phyloP scores from a whole-genome alignment of 2,329 filamentous ascomycete species.

The Dactylellina cionopaga region DNA sequence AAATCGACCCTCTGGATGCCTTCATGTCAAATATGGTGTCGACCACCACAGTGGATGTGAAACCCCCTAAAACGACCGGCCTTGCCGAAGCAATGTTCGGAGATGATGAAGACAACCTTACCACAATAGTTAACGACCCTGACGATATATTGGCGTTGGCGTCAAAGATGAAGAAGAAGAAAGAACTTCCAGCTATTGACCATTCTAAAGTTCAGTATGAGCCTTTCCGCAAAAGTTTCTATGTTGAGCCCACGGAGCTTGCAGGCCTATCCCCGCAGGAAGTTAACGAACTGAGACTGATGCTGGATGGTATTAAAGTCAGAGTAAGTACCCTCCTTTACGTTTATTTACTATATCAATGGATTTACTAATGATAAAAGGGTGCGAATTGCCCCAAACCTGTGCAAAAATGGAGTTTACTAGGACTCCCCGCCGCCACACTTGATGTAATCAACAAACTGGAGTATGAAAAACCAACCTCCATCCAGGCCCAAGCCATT shows the following conservation, averaged over 20 bases:
- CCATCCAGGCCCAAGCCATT: conserved; percentile 94
- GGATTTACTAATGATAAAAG: conserved; percentile 26
- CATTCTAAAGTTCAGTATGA: conserved; percentile 87
- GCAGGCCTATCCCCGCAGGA: conserved; percentile 85
- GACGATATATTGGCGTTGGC: conserved; percentile 73
- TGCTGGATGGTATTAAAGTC: conserved; percentile 95
- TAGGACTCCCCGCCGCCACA: conserved; percentile 82
- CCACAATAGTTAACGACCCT: conserved; percentile 71
- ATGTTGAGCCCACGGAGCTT: conserved; percentile 87
- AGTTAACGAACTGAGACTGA: conserved; percentile 79
- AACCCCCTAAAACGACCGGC: conserved; percentile 58
- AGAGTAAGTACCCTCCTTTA: conserved; percentile 60
- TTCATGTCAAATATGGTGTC: conserved; percentile 76
- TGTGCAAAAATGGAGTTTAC: conserved; percentile 96
- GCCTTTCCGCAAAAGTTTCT: conserved; percentile 92
- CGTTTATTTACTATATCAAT: neutral
- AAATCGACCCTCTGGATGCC: conserved; percentile 90
- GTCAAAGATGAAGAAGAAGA: conserved; percentile 82
- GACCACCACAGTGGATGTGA: conserved; percentile 52
- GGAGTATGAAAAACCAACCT: conserved; percentile 86
- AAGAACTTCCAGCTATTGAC: conserved; percentile 88
- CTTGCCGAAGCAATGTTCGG: conserved; percentile 79
- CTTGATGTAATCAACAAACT: conserved; percentile 83
- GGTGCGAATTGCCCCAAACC: conserved; percentile 90
- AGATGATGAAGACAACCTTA: conserved; percentile 78